Conservation (phyloP, 129 eudicot species). For the Flaveria brownii region DNA sequence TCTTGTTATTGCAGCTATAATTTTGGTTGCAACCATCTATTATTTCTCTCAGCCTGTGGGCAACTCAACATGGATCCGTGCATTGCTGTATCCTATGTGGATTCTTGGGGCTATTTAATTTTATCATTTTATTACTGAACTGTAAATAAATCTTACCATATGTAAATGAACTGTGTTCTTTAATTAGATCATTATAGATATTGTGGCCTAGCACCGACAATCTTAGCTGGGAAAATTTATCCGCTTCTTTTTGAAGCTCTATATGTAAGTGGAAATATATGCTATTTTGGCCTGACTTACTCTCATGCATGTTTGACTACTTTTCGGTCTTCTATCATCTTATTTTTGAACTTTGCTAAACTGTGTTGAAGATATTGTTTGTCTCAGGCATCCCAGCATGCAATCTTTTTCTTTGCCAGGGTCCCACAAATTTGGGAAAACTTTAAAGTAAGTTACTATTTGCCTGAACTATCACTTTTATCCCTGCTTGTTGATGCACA, state of each 20-base stretch:
- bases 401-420: conserved; percentile 90
- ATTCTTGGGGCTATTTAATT: neutral
- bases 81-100: conserved; percentile 70
- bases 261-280: conserved; percentile 59
- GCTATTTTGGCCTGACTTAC: conserved; percentile 9
- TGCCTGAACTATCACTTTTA: neutral
- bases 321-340: neutral
- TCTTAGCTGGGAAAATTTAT: conserved; percentile 87
- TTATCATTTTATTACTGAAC: neutral
- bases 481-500: neutral
- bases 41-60: conserved; percentile 84
- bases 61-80: conserved; percentile 78
- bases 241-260: conserved; percentile 97
- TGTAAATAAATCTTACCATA: neutral
- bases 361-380: conserved; percentile 20
- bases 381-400: conserved; percentile 94
- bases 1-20: conserved; percentile 59
- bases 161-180: conserved; percentile 30
- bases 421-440: conserved; percentile 85
- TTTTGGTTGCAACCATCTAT: conserved; percentile 79
- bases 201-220: conserved; percentile 86
- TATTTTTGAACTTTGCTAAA: conserved; percentile 7
- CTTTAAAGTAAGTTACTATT: conserved; percentile 51
- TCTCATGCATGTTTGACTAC: neutral
- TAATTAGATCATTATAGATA: conserved; percentile 52